Evolutionary conservation across 1,139 yeast species (phyloP).

Genomic region (Nadsonia commutata): DNA sequence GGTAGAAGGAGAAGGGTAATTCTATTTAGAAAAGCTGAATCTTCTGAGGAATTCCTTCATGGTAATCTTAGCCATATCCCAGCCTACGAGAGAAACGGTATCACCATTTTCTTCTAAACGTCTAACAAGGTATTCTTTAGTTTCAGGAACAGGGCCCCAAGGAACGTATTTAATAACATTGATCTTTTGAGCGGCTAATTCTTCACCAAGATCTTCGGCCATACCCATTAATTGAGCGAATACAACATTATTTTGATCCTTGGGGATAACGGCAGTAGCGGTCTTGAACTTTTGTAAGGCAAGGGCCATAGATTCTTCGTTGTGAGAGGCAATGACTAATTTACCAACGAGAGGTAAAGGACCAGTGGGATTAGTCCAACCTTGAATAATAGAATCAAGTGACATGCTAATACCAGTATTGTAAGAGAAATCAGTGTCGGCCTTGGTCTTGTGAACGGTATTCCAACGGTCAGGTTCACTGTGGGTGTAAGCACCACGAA

Average conservation of each 20-base stretch:
- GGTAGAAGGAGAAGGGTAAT: not conserved
- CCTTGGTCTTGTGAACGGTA: constrained; percentile 63
- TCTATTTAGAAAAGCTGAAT: constrained; percentile 3
- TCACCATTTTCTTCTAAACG: constrained; percentile 95
- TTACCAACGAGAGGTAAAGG: constrained; percentile 49
- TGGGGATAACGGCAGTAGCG: constrained; percentile 15
- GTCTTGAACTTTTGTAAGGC: constrained; percentile 42
- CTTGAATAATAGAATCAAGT: constrained; percentile 39
- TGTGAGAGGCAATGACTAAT: constrained; percentile 86
- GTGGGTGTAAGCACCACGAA: constrained; percentile 95
- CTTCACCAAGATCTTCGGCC: constrained; percentile 83
- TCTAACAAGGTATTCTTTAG: constrained; percentile 79
- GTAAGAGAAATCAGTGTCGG: constrained; percentile 63
- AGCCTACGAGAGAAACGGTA: constrained; percentile 87
- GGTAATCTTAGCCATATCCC: constrained; percentile 47
- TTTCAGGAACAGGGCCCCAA: constrained; percentile 95
- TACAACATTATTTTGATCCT: constrained; percentile 34
- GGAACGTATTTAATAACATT: constrained; percentile 87
- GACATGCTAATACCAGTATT: constrained; percentile 55
- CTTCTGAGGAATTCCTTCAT: constrained; percentile 31
- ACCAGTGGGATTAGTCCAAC: constrained; percentile 26
- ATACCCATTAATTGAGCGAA: constrained; percentile 89
- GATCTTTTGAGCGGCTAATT: constrained; percentile 50
- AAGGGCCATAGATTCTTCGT: constrained; percentile 58
- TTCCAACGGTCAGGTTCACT: constrained; percentile 57